phyloP scores from a whole-genome alignment of 2,329 filamentous ascomycete species.

The Bipolaris bicolor region DNA sequence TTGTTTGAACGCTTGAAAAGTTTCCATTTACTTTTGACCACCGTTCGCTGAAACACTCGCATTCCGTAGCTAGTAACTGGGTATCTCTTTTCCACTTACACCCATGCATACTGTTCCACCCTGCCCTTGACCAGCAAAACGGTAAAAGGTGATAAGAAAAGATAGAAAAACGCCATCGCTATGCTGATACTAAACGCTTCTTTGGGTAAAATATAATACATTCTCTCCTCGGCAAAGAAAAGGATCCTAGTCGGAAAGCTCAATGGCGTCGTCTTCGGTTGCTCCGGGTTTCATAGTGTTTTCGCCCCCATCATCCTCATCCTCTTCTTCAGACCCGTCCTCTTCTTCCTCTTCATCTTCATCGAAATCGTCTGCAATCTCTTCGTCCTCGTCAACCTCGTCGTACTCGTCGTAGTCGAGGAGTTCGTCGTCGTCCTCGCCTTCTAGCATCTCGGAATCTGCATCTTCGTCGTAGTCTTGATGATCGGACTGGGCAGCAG shows the following conservation, averaged over 20 bases:
- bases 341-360: slow-evolving; percentile 23
- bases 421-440: slow-evolving; percentile 14
- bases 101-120: not conserved
- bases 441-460: slow-evolving; percentile 22
- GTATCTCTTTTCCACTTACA: not conserved
- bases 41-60: not conserved
- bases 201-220: not conserved
- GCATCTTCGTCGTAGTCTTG: slow-evolving; percentile 15
- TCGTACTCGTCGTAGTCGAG: slow-evolving; percentile 9
- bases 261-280: slow-evolving; percentile 45
- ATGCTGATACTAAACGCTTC: not conserved
- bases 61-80: not conserved
- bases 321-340: slow-evolving; percentile 10
- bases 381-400: slow-evolving; percentile 7
- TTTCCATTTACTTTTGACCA: not conserved
- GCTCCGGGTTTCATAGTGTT: slow-evolving; percentile 22
- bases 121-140: not conserved
- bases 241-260: slow-evolving; percentile 37
- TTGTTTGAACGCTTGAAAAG: too few species aligned
- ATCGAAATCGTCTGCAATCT: slow-evolving; percentile 19
- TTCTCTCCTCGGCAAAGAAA: not conserved
- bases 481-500: not conserved
- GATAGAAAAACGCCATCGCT: slow-evolving; percentile 5
- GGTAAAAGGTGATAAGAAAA: not conserved
- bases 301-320: slow-evolving; percentile 13